Evolutionary conservation across 768 basidiomycete species (phyloP), one percentile per base, ranked within the genome.

Genomic region (Collybiopsis luxurians): DNA sequence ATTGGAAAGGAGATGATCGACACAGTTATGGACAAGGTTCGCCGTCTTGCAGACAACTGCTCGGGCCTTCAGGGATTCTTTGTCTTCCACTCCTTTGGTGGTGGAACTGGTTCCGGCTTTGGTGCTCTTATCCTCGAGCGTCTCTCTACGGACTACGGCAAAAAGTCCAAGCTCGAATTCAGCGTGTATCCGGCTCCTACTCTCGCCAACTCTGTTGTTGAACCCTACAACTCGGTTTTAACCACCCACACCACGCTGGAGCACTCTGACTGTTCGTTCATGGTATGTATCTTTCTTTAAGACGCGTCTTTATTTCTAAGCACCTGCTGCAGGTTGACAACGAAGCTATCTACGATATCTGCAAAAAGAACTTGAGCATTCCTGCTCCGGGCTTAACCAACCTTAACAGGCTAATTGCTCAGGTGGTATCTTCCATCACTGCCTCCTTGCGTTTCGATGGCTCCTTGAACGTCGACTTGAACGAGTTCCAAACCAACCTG

Each of bases 201-300:
- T 64, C 81, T 95, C 74, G 90, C 92, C 47, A 97, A 88, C 76
- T 98, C 96, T 34, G 90, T 98, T 59, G 97, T 99, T 43, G 97
- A 99, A 75, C 97, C 97, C 2, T 99, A 99, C 80, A 99, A 99
- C 82, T 90, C 91, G 1, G 90, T 97, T 53, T 80, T 99, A 60
- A 98, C 97, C 47, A 99, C 97, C 48, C 97, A 99, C 74, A 98
- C 97, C 42, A 98, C 97, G 56, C 87, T 98, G 57, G 97, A 98
- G 74, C 97, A 99, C 77, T 97, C 97, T n/a, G 97, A 99, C 78
- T 99, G 97, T 74, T 98, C 97, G 36, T 99, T 99, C 83, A 98
- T 99, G 96, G 97, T 89, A 61, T 26, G 68, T 56, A 48, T n/a
- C 40, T 43, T 34, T 26, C 40, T 45, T 56, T 55, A 51, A 58